Conservation (phyloP, 305 asterid genomes). For the Fraxinus velutina region DNA sequence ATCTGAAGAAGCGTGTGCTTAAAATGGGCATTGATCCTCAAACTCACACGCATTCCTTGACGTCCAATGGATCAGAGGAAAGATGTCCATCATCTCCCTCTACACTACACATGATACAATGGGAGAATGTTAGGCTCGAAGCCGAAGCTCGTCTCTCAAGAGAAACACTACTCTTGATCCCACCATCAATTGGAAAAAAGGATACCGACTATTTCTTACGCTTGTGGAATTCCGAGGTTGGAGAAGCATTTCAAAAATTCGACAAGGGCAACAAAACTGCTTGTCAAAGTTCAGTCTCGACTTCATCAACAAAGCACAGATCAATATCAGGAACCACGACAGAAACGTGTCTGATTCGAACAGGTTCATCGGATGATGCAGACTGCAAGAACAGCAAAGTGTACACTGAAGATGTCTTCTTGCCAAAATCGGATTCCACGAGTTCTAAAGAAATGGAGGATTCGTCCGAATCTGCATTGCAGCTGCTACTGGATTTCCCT, state of each 20-base stretch:
- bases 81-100: constrained; percentile 46
- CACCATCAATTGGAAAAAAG: constrained; percentile 24
- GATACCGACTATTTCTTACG: constrained; percentile 58
- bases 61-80: constrained; percentile 22
- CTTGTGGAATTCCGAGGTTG: constrained; percentile 82
- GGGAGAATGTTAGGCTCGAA: constrained; percentile 92
- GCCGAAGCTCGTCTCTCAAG: constrained; percentile 86
- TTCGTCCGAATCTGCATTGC: constrained; percentile 74
- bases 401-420: constrained; percentile 14
- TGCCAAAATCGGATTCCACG: constrained; percentile 31
- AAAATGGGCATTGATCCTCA: constrained; percentile 72
- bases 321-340: constrained; percentile 45
- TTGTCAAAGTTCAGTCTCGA: constrained; percentile 37
- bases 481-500: constrained; percentile 76
- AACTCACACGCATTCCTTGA: constrained; percentile 58
- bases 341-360: constrained; percentile 28
- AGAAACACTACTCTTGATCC: constrained; percentile 44
- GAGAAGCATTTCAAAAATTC: constrained; percentile 57
- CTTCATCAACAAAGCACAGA: constrained; percentile 42
- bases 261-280: constrained; percentile 23
- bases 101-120: constrained; percentile 92
- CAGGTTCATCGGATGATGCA: constrained; percentile 22
- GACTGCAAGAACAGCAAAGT: constrained; percentile 27
- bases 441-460: constrained; percentile 60
- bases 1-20: constrained; percentile 64